Conservation (phyloP, 345 rosid species). For the Populus euphratica region DNA sequence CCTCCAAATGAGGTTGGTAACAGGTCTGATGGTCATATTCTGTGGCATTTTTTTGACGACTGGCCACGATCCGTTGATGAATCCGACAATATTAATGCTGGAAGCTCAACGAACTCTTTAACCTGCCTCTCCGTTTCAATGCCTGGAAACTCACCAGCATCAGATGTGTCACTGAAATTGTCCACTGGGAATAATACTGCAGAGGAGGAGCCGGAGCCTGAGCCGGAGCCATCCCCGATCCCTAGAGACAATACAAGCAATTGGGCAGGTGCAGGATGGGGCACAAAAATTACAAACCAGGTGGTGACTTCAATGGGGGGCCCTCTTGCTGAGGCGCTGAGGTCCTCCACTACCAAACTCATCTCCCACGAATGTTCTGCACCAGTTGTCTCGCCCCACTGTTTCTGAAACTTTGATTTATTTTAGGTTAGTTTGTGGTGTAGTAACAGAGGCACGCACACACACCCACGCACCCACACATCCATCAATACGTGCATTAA, state of each 20-base stretch:
- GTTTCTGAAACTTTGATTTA: constrained; percentile 34
- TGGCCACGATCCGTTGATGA: constrained; percentile 69
- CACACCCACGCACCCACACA: no score
- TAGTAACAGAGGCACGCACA: neutral
- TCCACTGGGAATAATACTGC: constrained; percentile 45
- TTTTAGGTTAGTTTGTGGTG: neutral
- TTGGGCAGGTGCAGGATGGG: constrained; percentile 56
- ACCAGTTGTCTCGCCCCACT: constrained; percentile 51
- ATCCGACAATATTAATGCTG: constrained; percentile 35
- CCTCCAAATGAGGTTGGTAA: constrained; percentile 31
- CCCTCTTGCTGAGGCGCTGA: constrained; percentile 78
- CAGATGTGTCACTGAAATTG: constrained; percentile 82
- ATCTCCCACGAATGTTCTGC: constrained; percentile 76
- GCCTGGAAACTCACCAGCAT: constrained; percentile 57
- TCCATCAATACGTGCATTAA: no score
- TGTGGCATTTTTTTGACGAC: constrained; percentile 83
- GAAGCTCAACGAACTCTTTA: constrained; percentile 36
- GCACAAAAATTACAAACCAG: constrained; percentile 26
- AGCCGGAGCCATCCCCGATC: constrained; percentile 12
- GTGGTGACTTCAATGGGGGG: constrained; percentile 66
- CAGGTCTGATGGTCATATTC: constrained; percentile 54
- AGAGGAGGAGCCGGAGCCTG: constrained; percentile 38
- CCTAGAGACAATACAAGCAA: constrained; percentile 34
- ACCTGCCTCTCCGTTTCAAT: constrained; percentile 69
- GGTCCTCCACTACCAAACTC: constrained; percentile 56